Base-by-base conservation (phyloP, 352 stramenopile genomes). In the Hyaloperonospora arabidopsidis region DNA sequence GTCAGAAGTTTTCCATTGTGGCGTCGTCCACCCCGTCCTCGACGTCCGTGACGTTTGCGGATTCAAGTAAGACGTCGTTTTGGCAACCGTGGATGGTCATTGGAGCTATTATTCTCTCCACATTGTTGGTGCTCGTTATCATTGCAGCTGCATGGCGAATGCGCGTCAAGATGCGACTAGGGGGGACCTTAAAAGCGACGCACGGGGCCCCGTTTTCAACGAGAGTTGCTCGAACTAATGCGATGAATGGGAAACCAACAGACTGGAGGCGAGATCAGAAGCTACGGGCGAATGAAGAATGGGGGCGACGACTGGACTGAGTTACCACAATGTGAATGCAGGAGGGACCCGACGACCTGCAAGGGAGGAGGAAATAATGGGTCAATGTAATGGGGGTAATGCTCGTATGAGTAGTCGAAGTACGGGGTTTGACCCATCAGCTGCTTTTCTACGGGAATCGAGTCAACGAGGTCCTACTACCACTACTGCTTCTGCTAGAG, bases 61-160 rank as follows among this genome's bases (percentile, higher is more conserved):
- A 21, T 0, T 41, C 17, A 1, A 47, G 41, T 0, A 51, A 52
- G 10, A 44, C 43, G 1, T 45, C 36, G 2, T 86, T 87, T 57
- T 89, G 76, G 79, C 72, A 89, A 59, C 76, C 79, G 14, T 89
- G 79, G 79, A 89, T 89, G 76, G 86, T 70, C 14, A 77, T 89
- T 50, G 79, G 72, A 15, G 61, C 67, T 1, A 64, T 87, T 36
- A 57, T 86, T 10, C 61, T 78, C 1, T 74, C 66, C 3, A 82
- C 67, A 6, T 25, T 88, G 2, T 55, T 57, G 14, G 25, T 84
- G 43, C 59, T 88, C n/a, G 74, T 86, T 25, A 47, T 75, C 18
- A 81, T 86, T 28, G 74, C 70, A 1, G 49, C 82, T 34, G 45
- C 61, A 8, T 87, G 75, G 74, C 74, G 72, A 18, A 53, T 80